Base-by-base conservation (phyloP, 2,329 filamentous ascomycete species). In the Thermothelomyces thermophilus region DNA sequence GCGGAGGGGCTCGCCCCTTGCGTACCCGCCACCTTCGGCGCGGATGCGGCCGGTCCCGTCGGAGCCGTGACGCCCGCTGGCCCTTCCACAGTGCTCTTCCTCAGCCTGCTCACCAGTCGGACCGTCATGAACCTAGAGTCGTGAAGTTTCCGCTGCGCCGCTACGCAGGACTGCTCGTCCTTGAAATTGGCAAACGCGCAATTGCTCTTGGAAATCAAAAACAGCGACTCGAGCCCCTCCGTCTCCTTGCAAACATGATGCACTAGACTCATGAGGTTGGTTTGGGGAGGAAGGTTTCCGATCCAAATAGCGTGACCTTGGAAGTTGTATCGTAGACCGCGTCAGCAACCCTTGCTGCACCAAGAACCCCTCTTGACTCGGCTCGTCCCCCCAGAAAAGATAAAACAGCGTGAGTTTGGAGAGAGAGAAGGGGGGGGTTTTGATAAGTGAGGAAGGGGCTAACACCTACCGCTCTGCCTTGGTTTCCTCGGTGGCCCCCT, bases 141-240 rank as follows among this genome's bases (percentile, higher is more conserved):
- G 65, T 97, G 89, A 39, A 97, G 85, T 58, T 87, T 83, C 40
- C 82, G 77, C 71, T 95, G 87, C 0, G 91, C 91, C 8, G 79
- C 75, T 6, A 79, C 70, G 63, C 90, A 96, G 5, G 82, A 81
- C 3, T 74, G 70, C 60, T 95, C 90, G 44, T 88, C 86, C 55
- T 84, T 87, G 66, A 94, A 97, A 63, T 97, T 97, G 57, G 95
- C 89, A 70, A 97, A 97, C 0, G 90, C 91, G 63, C 91, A 97
- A 64, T 96, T 96, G 65, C 90, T 96, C 66, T 96, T 96, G 0
- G 90, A 91, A 35, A 97, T 97, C 31, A 97, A 72, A 58, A 97
- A 96, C 0, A 97, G 73, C 41, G 90, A 95, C 64, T 95, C 87
- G 19, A 97, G 80, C 1, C 90, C 79, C 0, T 76, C 77, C 0